Base-by-base conservation (phyloP, 2,329 filamentous ascomycete genomes). In the Diaporthe australafricana region DNA sequence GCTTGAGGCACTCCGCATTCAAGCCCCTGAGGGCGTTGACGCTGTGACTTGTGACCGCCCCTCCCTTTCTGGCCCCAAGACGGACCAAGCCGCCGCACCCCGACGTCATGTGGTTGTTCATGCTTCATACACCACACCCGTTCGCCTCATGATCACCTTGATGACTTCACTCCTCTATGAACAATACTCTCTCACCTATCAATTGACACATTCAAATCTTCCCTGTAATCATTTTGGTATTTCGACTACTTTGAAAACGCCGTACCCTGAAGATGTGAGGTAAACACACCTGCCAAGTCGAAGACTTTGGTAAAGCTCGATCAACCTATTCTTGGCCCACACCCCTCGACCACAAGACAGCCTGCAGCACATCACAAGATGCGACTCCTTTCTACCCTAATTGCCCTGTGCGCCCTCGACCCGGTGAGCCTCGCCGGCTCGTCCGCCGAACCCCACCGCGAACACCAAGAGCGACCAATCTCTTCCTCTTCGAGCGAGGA, bases 81-180 rank as follows among this genome's bases (percentile, higher is more conserved):
- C 38, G 27, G 27, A 12, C 45, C 8, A 60, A 69, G 40, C 27
- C 32, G 42, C 67, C 40, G 56, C 40, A 47, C n/a, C 55, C 30
- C 72, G 48, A 73, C 72, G 72, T 73, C 72, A 73, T 71, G 69
- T 65, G 69, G 45, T 52, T 40, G n/a, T 30, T 45, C 45, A 17
- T 57, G 55, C 55, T 62, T 17, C 56, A 52, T 32, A n/a, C 50
- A 66, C 35, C 40, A 32, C 60, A 42, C 8, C 38, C 22, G 14
- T 62, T 57, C 50, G 62, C 45, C 56, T 52, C 48, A 67, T 30
- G 40, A 67, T 55, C 40, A 60, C 53, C 52, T 32, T 17, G 22
- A 25, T 30, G 38, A 47, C 35, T 45, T 50, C n/a, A 11, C 55
- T n/a, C 40, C 27, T 27, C 22, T 25, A 47, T 30, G 8, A 65